Conservation (phyloP, 495 filamentous ascomycete genomes). For the Penicillium macrosclerotiorum region DNA sequence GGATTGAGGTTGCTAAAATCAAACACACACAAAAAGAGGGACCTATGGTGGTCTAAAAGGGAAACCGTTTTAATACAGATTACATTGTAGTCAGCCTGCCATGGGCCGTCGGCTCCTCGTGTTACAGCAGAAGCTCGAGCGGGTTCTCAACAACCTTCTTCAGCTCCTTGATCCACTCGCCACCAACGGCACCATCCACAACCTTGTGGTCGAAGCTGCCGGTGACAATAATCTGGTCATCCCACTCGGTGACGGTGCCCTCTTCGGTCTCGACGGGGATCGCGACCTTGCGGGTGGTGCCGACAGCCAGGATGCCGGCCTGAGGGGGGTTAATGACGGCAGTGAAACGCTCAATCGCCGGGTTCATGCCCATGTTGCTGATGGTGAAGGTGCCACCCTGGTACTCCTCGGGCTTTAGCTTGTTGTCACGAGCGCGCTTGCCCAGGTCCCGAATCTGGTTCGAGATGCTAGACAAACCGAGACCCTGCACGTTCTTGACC, state of each 20-base stretch:
- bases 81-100: no score
- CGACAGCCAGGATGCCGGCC: slow-evolving; percentile 92
- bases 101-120: not conserved
- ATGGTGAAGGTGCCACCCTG: slow-evolving; percentile 99
- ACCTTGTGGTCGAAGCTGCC: slow-evolving; percentile 98
- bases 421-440: slow-evolving; percentile 92
- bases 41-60: slow-evolving; percentile 31
- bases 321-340: slow-evolving; percentile 99
- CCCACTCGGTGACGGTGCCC: slow-evolving; percentile 81
- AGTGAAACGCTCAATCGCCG: slow-evolving; percentile 95
- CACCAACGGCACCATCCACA: slow-evolving; percentile 88
- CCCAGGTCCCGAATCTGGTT: slow-evolving; percentile 88
- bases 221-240: slow-evolving; percentile 93
- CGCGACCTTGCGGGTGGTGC: slow-evolving; percentile 91
- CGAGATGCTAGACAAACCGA: slow-evolving; percentile 85
- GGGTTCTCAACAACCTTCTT: slow-evolving; percentile 98
- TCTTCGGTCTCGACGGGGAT: slow-evolving; percentile 83
- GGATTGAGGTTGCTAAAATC: slow-evolving; percentile 39
- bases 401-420: slow-evolving; percentile 99
- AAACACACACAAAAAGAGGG: slow-evolving; percentile 29
- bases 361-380: slow-evolving; percentile 99
- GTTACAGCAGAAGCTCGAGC: slow-evolving; percentile 84
- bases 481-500: slow-evolving; percentile 78
- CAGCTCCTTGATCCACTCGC: slow-evolving; percentile 94
- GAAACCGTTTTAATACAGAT: slow-evolving; percentile 47